Conservation (phyloP, 805 yeast species). For the Nakazawaea siamensis region DNA sequence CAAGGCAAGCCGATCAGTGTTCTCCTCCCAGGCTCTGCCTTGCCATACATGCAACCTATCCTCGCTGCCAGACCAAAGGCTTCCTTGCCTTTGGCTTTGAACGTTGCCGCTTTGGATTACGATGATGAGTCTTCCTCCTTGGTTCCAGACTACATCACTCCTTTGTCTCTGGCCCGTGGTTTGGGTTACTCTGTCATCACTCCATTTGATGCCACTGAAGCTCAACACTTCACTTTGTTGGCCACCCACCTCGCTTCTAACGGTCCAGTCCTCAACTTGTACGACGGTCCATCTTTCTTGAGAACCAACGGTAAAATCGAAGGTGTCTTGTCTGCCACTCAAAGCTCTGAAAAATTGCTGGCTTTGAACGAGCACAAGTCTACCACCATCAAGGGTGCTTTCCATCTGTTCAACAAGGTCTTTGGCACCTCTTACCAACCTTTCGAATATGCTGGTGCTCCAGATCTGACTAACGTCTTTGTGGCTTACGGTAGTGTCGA, state of each 20-base stretch:
- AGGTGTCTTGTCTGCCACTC: constrained; percentile 34
- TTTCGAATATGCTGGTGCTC: constrained; percentile 65
- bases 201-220: constrained; percentile 55
- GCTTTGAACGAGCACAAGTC: constrained; percentile 14
- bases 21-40: constrained; percentile 58
- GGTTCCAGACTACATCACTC: constrained; percentile 55
- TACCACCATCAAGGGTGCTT: constrained; percentile 28
- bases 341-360: constrained; percentile 18
- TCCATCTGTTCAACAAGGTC: constrained; percentile 41
- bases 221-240: constrained; percentile 59
- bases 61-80: constrained; percentile 28
- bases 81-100: constrained; percentile 54
- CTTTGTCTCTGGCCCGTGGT: constrained; percentile 52
- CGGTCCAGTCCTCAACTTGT: constrained; percentile 60
- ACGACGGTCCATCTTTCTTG: constrained; percentile 68
- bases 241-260: constrained; percentile 54
- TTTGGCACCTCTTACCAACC: constrained; percentile 47
- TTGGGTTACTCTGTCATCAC: constrained; percentile 62
- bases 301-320: constrained; percentile 40
- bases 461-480: constrained; percentile 60
- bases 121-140: constrained; percentile 43
- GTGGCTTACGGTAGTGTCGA: constrained; percentile 75
- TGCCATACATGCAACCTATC: constrained; percentile 59
- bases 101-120: constrained; percentile 72
- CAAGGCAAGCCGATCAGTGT: constrained; percentile 26